Percentiles rank a stretch among this genome's conserved stretches.
Conservation (phyloP, 257 asterid genomes). For the Mitragyna speciosa region DNA sequence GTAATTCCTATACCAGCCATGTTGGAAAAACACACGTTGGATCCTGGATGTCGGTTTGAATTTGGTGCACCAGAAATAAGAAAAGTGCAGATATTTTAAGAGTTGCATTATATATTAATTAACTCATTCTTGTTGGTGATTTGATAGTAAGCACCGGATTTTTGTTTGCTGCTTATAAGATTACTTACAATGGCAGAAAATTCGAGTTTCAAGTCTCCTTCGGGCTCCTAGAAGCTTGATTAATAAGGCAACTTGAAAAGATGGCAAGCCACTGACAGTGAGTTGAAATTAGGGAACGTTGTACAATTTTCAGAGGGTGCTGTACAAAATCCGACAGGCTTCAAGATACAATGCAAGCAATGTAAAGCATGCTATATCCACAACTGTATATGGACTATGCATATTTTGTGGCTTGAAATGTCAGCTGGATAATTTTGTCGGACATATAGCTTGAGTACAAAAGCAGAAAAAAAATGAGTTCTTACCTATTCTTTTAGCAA, state of each 20-base stretch:
- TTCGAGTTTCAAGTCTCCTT: not conserved
- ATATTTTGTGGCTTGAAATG: not conserved
- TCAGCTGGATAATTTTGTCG: not conserved
- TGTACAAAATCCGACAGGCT: not conserved
- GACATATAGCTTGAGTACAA: not conserved
- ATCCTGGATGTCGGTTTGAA: not conserved
- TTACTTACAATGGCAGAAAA: not conserved
- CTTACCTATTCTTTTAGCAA: not conserved
- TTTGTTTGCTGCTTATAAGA: not conserved
- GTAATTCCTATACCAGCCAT: not conserved
- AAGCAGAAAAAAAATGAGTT: not conserved
- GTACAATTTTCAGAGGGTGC: not conserved
- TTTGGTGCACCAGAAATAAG: too few species aligned
- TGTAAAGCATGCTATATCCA: not conserved
- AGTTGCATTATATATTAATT: not conserved
- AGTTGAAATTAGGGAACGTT: not conserved
- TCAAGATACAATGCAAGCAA: not conserved
- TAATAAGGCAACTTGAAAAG: not conserved
- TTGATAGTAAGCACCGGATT: not conserved
- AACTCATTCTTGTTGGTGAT: constrained; percentile 10
- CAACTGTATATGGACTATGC: not conserved
- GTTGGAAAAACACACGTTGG: not conserved
- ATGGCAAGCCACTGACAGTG: not conserved
- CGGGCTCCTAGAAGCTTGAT: not conserved
- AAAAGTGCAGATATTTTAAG: not conserved